Percentiles rank a stretch among this genome's conserved stretches.
phyloP scores from a whole-genome alignment of 129 eudicot genomes.

The Erigeron canadensis region DNA sequence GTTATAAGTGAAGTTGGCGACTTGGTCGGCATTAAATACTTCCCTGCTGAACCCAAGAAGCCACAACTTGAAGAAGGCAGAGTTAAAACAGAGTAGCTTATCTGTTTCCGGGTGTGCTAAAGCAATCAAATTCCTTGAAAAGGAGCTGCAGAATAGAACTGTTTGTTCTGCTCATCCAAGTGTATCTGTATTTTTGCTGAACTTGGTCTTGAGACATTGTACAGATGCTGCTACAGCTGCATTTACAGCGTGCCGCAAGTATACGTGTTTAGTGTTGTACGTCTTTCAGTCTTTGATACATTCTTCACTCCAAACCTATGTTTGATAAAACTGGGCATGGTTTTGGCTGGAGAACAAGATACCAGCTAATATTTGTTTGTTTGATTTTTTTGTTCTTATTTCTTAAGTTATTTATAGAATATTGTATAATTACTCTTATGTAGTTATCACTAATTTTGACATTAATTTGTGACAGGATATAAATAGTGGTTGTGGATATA shows the following conservation, averaged over 20 bases:
- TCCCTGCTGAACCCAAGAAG: slow-evolving; percentile 91
- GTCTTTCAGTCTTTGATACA: slow-evolving; percentile 8
- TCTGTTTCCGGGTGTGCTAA: slow-evolving; percentile 12
- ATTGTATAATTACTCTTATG: slow-evolving; percentile 21
- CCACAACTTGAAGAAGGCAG: slow-evolving; percentile 65
- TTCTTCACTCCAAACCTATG: slow-evolving; percentile 13
- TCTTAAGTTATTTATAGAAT: slow-evolving; percentile 5
- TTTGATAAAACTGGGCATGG: slow-evolving; percentile 21
- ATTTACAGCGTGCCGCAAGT: slow-evolving; percentile 21
- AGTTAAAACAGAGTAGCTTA: slow-evolving; percentile 49
- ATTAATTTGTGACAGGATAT: neutral
- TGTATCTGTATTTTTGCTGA: slow-evolving; percentile 26
- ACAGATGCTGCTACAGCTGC: slow-evolving; percentile 35
- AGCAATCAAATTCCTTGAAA: slow-evolving; percentile 14
- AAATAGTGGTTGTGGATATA: neutral
- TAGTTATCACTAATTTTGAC: neutral
- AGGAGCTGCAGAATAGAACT: neutral
- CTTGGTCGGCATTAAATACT: slow-evolving; percentile 88
- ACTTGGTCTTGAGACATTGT: slow-evolving; percentile 23
- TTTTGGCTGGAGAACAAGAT: slow-evolving; percentile 22
- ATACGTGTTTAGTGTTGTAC: slow-evolving; percentile 11
- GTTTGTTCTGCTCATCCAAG: slow-evolving; percentile 13
- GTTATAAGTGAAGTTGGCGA: slow-evolving; percentile 90
- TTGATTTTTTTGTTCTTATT: slow-evolving; percentile 10
- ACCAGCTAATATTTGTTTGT: slow-evolving; percentile 21